Conservation (phyloP, 176 grass and related monocot genomes). For the Bolboschoenus planiculmis region DNA sequence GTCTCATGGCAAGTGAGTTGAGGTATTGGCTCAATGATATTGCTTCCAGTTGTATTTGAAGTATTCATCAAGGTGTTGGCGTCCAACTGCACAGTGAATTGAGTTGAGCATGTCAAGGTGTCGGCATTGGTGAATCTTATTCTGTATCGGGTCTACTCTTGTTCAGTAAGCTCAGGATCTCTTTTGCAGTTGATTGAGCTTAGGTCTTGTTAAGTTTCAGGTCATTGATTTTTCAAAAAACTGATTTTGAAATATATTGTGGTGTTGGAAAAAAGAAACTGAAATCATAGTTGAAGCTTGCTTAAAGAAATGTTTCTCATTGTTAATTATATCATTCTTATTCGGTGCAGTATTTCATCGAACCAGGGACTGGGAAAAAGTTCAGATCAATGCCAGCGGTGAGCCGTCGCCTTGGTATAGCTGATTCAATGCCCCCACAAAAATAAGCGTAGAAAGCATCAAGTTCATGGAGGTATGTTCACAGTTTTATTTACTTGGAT, state of each 20-base stretch:
- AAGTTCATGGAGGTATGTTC: not conserved
- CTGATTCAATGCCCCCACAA: not conserved
- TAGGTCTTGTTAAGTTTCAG: not conserved
- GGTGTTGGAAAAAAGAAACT: not conserved
- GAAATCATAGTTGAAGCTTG: not conserved
- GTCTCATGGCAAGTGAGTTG: not conserved
- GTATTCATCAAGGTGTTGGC: not conserved
- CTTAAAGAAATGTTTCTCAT: not conserved
- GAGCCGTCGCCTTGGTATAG: not conserved
- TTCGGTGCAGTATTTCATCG: not conserved
- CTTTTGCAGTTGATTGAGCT: not conserved
- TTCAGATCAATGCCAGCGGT: not conserved
- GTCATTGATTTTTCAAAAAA: not conserved
- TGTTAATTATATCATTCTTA: not conserved
- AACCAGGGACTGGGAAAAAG: not conserved
- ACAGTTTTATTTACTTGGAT: not conserved
- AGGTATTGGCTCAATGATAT: not conserved
- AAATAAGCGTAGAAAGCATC: not conserved
- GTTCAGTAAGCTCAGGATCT: not conserved
- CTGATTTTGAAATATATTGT: not conserved
- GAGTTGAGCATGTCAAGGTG: not conserved
- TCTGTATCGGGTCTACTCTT: not conserved
- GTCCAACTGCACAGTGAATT: not conserved
- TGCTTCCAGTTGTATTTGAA: not conserved
- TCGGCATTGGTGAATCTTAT: not conserved